Base-by-base conservation (phyloP, 1,139 yeast species). In the Lodderomyces jiufengensis region DNA sequence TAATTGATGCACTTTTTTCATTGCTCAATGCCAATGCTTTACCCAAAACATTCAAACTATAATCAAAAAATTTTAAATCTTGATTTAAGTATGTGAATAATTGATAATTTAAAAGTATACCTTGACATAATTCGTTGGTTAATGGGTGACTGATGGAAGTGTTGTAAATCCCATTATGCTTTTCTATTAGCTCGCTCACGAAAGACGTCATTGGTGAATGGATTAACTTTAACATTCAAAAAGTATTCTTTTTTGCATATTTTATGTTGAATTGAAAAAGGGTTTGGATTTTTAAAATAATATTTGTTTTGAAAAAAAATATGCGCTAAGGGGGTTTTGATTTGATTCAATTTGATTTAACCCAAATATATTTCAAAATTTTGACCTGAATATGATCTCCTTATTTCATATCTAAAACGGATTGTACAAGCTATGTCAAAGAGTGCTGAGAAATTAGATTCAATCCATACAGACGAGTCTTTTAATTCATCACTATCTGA, bases 41-140 rank as follows among this genome's bases (percentile, higher is more conserved):
- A 9, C 76, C 76, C 16, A 73, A 59, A 5, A 73, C 46, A 31
- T 63, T 63, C 33, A 75, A 44, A 1, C 76, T 70, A 4, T 56
- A 42, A 31, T 66, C 65, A 47, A 75, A 75, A 45, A 66, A 75
- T 40, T 63, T 64, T 39, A 70, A 52, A 47, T 75, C 81, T 47
- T 76, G 80, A 5, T 61, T 59, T 36, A 75, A 49, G 44, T 75
- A 76, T 1, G 70, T 61, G 47, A 54, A 67, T 18, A 75, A 54
- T 25, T 53, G 63, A 28, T 57, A 48, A 45, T 73, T 72, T 0
- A 68, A 51, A 16, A 75, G 54, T 1, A 66, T 60, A 1, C 80
- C 81, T 8, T 43, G 46, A 44, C 78, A 73, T 29, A 72, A 49
- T 43, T 75, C 75, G 27, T 57, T 57, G 14, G 79, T 70, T 22